phyloP scores from a whole-genome alignment of 129 eudicot species.

The Flaveria brownii region DNA sequence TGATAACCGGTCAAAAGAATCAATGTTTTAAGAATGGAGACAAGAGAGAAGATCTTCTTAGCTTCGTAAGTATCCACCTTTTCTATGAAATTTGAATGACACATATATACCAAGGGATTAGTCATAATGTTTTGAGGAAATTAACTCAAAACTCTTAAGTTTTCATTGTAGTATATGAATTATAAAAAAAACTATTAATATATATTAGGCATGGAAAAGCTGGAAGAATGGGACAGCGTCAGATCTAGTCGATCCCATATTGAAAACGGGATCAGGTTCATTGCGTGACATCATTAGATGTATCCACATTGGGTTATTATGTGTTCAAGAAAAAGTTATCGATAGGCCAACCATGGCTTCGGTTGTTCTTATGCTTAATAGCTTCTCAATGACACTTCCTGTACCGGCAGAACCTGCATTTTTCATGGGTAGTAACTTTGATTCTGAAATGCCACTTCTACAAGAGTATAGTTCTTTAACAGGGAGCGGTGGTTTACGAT shows the following conservation, averaged over 20 bases:
- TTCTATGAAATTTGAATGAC: background rate
- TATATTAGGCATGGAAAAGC: constrained; percentile 14
- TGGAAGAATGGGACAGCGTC: constrained; percentile 7
- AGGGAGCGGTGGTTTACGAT: background rate
- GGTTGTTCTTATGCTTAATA: constrained; percentile 12
- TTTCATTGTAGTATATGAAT: background rate
- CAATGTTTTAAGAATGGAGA: constrained; percentile 7
- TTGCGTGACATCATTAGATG: constrained; percentile 12
- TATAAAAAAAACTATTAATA: background rate
- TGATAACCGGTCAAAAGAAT: constrained; percentile 18
- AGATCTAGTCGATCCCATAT: background rate
- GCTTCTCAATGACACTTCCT: background rate
- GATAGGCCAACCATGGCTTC: constrained; percentile 21
- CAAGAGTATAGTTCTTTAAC: background rate
- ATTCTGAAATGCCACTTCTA: constrained; percentile 15
- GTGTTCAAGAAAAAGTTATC: constrained; percentile 13
- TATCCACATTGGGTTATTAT: constrained; percentile 23
- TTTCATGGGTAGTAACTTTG: background rate
- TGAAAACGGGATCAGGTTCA: background rate
- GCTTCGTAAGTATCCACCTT: constrained; percentile 1
- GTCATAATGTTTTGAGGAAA: background rate
- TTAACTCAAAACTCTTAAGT: background rate
- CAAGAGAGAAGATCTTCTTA: constrained; percentile 7
- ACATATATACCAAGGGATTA: background rate
- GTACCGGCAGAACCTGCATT: constrained; percentile 18